Evolutionary conservation across 345 rosid genomes (phyloP).

Genomic region (Litchi chinensis): DNA sequence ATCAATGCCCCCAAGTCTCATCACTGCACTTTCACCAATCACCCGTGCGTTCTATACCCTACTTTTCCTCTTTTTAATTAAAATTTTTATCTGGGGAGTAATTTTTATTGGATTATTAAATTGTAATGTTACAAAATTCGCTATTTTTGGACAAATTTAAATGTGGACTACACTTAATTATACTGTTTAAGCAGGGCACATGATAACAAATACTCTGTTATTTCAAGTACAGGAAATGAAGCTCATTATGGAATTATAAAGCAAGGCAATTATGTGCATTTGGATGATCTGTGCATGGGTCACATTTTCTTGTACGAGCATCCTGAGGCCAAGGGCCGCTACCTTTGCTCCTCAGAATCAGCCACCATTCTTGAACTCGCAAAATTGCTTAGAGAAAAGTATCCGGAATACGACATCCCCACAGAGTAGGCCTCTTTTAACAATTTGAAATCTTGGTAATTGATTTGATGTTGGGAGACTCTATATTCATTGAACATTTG

Average conservation of each 20-base stretch:
- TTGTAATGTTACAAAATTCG: no score
- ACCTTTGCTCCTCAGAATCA: conserved; percentile 68
- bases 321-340: conserved; percentile 75
- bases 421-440: conserved; percentile 41
- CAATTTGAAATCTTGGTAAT: neutral
- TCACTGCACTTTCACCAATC: conserved; percentile 77
- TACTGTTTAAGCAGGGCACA: no score
- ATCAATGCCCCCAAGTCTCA: conserved; percentile 88
- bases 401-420: conserved; percentile 67
- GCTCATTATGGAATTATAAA: conserved; percentile 73
- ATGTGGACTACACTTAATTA: no score
- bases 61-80: neutral
- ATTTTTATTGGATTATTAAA: no score
- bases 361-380: conserved; percentile 66
- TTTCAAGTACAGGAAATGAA: conserved; percentile 59
- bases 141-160: no score
- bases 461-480: neutral
- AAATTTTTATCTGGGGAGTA: no score
- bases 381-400: conserved; percentile 49
- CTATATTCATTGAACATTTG: neutral
- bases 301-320: conserved; percentile 77
- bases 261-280: conserved; percentile 84
- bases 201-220: neutral
- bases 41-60: conserved; percentile 41
- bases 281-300: conserved; percentile 84